A percentile compares a stretch with the other conserved stretches of the same genome.
Evolutionary conservation across 2,329 filamentous ascomycete genomes (phyloP).

Genomic region (Harringtonia lauricola): DNA sequence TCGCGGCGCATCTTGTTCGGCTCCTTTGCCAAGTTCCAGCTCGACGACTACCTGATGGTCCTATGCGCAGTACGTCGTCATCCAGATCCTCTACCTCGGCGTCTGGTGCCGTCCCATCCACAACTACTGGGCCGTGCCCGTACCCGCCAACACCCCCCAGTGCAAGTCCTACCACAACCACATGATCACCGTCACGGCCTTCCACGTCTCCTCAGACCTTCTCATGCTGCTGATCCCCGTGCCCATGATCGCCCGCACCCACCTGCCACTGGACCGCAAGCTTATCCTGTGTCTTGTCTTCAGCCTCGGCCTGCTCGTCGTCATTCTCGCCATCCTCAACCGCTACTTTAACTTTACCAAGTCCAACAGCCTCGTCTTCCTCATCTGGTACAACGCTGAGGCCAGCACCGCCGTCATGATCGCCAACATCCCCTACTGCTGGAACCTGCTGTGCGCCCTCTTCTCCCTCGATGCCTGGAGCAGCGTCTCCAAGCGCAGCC

Average conservation of each 20-base stretch:
- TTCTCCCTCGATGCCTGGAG: conserved; percentile 14
- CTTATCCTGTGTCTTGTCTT: conserved; percentile 43
- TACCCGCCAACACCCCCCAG: conserved; percentile 17
- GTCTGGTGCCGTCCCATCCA: conserved; percentile 42
- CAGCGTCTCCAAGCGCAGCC: neutral
- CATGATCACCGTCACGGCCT: conserved; percentile 33
- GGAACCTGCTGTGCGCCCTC: conserved; percentile 40
- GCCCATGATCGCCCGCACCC: conserved; percentile 29
- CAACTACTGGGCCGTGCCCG: conserved; percentile 40
- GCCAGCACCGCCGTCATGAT: conserved; percentile 48
- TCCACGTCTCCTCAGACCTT: conserved; percentile 35
- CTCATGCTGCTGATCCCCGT: conserved; percentile 33
- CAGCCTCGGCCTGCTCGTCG: conserved; percentile 39
- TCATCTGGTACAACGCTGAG: conserved; percentile 51
- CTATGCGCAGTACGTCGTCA: conserved; percentile 28
- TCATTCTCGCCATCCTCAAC: conserved; percentile 47
- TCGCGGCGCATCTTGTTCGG: conserved; percentile 28
- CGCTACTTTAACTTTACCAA: conserved; percentile 50
- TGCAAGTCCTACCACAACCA: conserved; percentile 35
- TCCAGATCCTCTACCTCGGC: conserved; percentile 10
- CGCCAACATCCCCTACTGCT: conserved; percentile 49
- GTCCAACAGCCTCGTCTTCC: conserved; percentile 43
- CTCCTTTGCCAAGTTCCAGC: conserved; percentile 33
- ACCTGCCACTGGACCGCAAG: conserved; percentile 28
- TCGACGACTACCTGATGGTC: conserved; percentile 47